phyloP scores from a whole-genome alignment of 1,139 yeast genomes.

The Candida buenavistaensis region DNA sequence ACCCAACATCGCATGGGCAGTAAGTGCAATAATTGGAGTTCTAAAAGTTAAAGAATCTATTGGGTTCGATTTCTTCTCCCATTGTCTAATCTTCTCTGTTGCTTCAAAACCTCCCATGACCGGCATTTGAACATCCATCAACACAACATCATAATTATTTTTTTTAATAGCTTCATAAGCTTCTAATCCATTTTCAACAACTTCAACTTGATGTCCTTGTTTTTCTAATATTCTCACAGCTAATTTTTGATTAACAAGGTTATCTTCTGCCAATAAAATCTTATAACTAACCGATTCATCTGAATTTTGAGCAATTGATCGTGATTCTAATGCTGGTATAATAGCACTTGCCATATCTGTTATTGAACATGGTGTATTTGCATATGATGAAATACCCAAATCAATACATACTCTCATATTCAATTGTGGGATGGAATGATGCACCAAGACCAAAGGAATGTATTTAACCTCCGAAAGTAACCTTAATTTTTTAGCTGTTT shows the following conservation, averaged over 20 bases:
- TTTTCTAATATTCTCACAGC: conserved; percentile 82
- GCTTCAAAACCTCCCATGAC: conserved; percentile 95
- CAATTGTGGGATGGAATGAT: conserved; percentile 75
- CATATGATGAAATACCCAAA: conserved; percentile 83
- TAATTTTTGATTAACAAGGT: conserved; percentile 80
- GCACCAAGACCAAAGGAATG: conserved; percentile 75
- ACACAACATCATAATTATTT: conserved; percentile 69
- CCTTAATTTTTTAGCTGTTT: conserved; percentile 69
- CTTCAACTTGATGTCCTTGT: conserved; percentile 79
- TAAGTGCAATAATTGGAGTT: conserved; percentile 83
- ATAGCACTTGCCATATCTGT: conserved; percentile 80
- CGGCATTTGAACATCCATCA: conserved; percentile 96
- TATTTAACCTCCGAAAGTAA: conserved; percentile 73
- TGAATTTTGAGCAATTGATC: conserved; percentile 76
- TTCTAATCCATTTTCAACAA: conserved; percentile 82
- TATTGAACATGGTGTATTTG: conserved; percentile 82
- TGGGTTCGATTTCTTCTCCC: conserved; percentile 83
- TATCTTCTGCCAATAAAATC: conserved; percentile 82
- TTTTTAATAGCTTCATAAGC: conserved; percentile 77
- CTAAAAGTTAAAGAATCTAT: conserved; percentile 63
- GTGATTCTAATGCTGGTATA: conserved; percentile 79
- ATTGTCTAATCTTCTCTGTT: conserved; percentile 78
- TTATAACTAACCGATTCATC: conserved; percentile 78
- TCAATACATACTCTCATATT: conserved; percentile 82
- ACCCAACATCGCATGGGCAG: conserved; percentile 92